Evolutionary conservation across 495 filamentous ascomycete species (phyloP).

Genomic region (Penicillium soppii): DNA sequence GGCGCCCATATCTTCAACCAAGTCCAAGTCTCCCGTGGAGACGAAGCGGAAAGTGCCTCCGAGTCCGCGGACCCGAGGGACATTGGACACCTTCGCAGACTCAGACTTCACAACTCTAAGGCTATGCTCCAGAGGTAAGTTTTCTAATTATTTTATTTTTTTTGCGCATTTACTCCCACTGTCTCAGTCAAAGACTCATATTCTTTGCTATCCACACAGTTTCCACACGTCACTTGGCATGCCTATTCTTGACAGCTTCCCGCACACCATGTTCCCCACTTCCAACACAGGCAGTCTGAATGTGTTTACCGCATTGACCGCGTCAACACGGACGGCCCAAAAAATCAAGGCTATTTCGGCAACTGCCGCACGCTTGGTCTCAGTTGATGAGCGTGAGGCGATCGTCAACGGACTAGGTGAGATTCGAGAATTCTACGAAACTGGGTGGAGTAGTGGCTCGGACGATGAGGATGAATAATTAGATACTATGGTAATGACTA

Average conservation of each 20-base stretch:
- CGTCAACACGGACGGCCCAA: slow-evolving; percentile 66
- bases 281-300: slow-evolving; percentile 45
- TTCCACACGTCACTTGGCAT: slow-evolving; percentile 62
- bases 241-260: slow-evolving; percentile 79
- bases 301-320: slow-evolving; percentile 66
- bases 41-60: slow-evolving; percentile 39
- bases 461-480: slow-evolving; percentile 74
- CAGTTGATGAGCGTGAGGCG: slow-evolving; percentile 76
- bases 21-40: slow-evolving; percentile 45
- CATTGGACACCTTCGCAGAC: slow-evolving; percentile 31
- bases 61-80: slow-evolving; percentile 26
- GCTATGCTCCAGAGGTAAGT: slow-evolving; percentile 63
- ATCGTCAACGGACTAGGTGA: slow-evolving; percentile 81
- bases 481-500: neutral
- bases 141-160: slow-evolving; percentile 8
- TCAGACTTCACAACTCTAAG: slow-evolving; percentile 37
- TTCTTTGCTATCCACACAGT: slow-evolving; percentile 29
- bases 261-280: slow-evolving; percentile 60
- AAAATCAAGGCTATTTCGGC: slow-evolving; percentile 65
- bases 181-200: slow-evolving; percentile 6
- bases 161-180: neutral
- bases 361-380: slow-evolving; percentile 56
- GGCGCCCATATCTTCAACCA: slow-evolving; percentile 63
- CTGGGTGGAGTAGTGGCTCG: slow-evolving; percentile 84
- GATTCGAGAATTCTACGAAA: slow-evolving; percentile 83